Percentiles rank a stretch among this genome's conserved stretches.
Conservation (phyloP, 2,329 filamentous ascomycete species). For the Lachnellula willkommii region DNA sequence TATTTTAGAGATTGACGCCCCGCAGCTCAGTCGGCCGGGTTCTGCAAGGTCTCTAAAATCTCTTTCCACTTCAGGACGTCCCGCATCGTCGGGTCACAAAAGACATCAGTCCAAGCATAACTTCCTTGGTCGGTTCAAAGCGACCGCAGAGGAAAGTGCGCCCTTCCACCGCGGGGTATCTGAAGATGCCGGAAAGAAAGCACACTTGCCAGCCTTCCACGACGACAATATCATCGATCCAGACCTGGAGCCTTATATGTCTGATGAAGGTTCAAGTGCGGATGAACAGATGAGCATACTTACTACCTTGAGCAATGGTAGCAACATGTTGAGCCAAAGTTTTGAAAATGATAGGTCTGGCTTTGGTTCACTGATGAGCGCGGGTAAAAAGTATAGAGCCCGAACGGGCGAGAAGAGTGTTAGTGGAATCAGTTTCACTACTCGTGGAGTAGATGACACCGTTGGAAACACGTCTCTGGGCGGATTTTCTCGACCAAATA, state of each 20-base stretch:
- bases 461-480: slow-evolving; percentile 52
- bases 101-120: slow-evolving; percentile 85
- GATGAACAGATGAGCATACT: slow-evolving; percentile 89
- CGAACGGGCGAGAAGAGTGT: slow-evolving; percentile 70
- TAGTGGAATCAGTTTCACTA: slow-evolving; percentile 63
- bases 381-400: slow-evolving; percentile 68
- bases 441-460: slow-evolving; percentile 60
- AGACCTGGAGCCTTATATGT: slow-evolving; percentile 90
- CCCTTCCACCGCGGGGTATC: slow-evolving; percentile 76
- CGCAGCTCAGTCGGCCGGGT: slow-evolving; percentile 80
- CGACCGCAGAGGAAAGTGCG: slow-evolving; percentile 69
- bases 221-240: slow-evolving; percentile 98
- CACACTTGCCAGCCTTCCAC: slow-evolving; percentile 83
- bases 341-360: slow-evolving; percentile 68
- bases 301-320: slow-evolving; percentile 63
- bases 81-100: slow-evolving; percentile 74
- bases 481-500: slow-evolving; percentile 54
- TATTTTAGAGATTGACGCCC: slow-evolving; percentile 82
- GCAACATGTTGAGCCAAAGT: slow-evolving; percentile 57
- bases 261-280: slow-evolving; percentile 85
- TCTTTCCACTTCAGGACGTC: slow-evolving; percentile 55
- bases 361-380: slow-evolving; percentile 66
- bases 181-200: slow-evolving; percentile 60
- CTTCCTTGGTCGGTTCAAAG: slow-evolving; percentile 69
- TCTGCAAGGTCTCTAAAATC: slow-evolving; percentile 87